A percentile compares a stretch with the other conserved stretches of the same genome.
Evolutionary conservation across 768 basidiomycete genomes (phyloP).

Genomic region (Candolleomyces eurysporus): DNA sequence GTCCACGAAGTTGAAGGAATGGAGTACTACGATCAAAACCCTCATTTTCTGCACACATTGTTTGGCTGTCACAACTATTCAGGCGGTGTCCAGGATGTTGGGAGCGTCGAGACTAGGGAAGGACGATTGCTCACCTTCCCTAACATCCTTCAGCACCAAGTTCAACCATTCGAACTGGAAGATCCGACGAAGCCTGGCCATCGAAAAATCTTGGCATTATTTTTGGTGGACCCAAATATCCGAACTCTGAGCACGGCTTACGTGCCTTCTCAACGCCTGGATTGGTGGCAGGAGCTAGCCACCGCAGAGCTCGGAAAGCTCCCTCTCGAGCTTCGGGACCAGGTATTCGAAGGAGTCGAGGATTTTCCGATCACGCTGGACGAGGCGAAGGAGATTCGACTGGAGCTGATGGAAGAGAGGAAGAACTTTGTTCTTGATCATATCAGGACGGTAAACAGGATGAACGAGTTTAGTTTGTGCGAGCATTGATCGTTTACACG

Average conservation of each 20-base stretch:
- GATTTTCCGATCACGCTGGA: slow-evolving; percentile 25
- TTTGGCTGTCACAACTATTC: slow-evolving; percentile 15
- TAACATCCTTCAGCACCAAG: slow-evolving; percentile 37
- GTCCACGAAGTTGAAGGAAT: background rate
- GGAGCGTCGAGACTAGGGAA: slow-evolving; percentile 25
- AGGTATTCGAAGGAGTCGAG: slow-evolving; percentile 20
- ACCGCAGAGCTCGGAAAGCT: slow-evolving; percentile 11
- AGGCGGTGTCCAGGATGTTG: slow-evolving; percentile 19
- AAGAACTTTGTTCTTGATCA: slow-evolving; percentile 19
- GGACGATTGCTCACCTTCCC: slow-evolving; percentile 33
- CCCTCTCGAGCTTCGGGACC: slow-evolving; percentile 24
- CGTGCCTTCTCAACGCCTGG: slow-evolving; percentile 25
- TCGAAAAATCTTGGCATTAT: slow-evolving; percentile 39
- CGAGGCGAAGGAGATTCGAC: slow-evolving; percentile 27
- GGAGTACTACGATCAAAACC: slow-evolving; percentile 17
- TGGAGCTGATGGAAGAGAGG: slow-evolving; percentile 32
- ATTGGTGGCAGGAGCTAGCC: slow-evolving; percentile 25
- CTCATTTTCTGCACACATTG: slow-evolving; percentile 19
- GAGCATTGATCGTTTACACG: too few species aligned
- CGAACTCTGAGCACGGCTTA: slow-evolving; percentile 22
- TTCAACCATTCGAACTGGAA: slow-evolving; percentile 32
- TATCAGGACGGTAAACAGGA: too few species aligned
- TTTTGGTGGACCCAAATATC: slow-evolving; percentile 33
- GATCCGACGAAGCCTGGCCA: slow-evolving; percentile 36
- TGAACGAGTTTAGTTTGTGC: too few species aligned